Percentiles rank a stretch among this genome's conserved stretches.
phyloP scores from a whole-genome alignment of 73 alveolate genomes.

The Paramecium sexaurelia region DNA sequence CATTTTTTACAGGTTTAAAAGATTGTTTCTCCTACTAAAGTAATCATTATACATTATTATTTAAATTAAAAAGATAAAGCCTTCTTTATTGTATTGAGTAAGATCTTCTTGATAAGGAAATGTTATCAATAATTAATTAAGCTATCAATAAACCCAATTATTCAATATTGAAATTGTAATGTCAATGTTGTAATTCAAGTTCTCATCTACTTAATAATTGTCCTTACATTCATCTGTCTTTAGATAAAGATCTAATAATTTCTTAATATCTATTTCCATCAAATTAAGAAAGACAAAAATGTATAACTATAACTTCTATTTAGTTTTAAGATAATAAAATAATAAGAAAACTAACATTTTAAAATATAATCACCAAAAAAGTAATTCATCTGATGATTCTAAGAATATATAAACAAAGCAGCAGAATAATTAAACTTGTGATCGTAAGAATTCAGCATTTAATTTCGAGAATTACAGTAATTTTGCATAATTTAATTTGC shows the following conservation, averaged over 20 bases:
- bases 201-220: neutral
- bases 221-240: neutral
- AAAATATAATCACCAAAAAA: neutral
- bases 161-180: neutral
- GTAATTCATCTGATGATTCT: neutral
- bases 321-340: neutral
- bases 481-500: neutral
- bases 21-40: neutral
- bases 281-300: neutral
- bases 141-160: neutral
- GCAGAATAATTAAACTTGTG: neutral
- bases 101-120: neutral
- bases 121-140: neutral
- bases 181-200: neutral
- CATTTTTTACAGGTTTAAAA: neutral
- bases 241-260: neutral
- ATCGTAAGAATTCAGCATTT: neutral
- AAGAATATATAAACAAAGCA: neutral
- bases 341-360: neutral
- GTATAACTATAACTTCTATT: neutral
- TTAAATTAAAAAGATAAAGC: neutral
- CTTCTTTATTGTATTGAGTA: neutral
- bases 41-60: neutral
- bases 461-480: neutral
- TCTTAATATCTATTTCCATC: neutral